Conservation (phyloP, 306 rosid species). For the Citrullus amarus region DNA sequence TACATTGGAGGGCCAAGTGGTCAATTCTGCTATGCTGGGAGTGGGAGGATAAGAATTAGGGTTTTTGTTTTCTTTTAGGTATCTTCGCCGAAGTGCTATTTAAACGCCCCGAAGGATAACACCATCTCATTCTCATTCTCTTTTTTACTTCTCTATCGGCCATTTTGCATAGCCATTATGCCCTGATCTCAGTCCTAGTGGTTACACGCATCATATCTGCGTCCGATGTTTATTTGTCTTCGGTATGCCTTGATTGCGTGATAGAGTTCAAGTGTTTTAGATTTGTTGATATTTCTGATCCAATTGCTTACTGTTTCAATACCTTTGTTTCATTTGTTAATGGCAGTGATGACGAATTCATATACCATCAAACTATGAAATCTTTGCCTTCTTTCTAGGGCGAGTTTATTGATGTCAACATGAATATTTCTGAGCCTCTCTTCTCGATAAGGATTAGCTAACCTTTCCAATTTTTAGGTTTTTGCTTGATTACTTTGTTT, state of each 20-base stretch:
- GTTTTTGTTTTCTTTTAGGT: neutral
- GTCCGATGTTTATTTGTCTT: neutral
- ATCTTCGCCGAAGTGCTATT: neutral
- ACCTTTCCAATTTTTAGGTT: neutral
- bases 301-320: neutral
- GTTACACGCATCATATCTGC: no score
- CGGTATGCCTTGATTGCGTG: neutral
- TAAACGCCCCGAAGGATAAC: neutral
- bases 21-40: no score
- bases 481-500: neutral
- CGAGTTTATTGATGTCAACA: constrained; percentile 59
- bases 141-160: neutral
- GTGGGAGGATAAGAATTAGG: neutral
- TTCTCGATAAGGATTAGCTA: neutral
- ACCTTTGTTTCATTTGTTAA: neutral
- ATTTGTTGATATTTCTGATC: neutral
- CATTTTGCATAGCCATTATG: neutral
- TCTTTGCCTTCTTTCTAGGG: constrained; percentile 14
- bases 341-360: constrained; percentile 42
- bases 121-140: neutral
- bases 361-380: constrained; percentile 96
- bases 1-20: no score
- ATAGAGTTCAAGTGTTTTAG: neutral
- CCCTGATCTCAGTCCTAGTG: neutral
- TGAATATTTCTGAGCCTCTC: constrained; percentile 42